phyloP scores from a whole-genome alignment of 2,329 filamentous ascomycete genomes.

The Xylaria sp. region DNA sequence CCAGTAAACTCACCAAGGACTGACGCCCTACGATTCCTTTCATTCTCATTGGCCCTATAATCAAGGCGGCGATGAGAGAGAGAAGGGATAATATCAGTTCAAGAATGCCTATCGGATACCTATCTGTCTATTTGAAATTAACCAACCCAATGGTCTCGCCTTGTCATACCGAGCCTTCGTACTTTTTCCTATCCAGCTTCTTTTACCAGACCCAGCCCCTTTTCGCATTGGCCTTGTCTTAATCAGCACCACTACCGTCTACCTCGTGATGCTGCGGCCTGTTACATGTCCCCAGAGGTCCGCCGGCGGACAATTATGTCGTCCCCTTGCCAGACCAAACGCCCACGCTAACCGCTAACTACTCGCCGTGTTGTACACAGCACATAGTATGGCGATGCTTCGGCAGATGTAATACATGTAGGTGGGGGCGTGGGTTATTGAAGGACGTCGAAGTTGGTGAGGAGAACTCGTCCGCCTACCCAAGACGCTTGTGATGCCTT shows the following conservation, averaged over 20 bases:
- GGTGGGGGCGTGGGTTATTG: background rate
- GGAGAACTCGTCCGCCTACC: slow-evolving; percentile 5
- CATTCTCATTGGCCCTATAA: background rate
- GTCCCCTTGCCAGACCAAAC: background rate
- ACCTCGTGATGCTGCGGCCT: background rate
- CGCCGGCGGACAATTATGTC: background rate
- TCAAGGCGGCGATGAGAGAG: slow-evolving; percentile 18
- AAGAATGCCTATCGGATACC: slow-evolving; percentile 5
- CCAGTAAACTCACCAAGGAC: background rate
- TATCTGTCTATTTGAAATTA: background rate
- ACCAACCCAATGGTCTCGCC: background rate
- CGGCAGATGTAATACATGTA: background rate
- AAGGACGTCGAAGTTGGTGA: slow-evolving; percentile 3
- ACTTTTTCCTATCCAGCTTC: background rate
- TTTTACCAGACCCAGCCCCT: background rate
- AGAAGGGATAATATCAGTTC: background rate
- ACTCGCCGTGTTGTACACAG: background rate
- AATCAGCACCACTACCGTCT: background rate
- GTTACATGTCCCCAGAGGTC: background rate
- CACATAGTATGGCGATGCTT: background rate
- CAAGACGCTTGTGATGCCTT: slow-evolving; percentile 10
- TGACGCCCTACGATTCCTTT: background rate
- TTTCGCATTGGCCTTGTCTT: slow-evolving; percentile 10
- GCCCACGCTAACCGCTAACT: background rate
- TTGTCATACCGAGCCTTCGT: background rate